Evolutionary conservation across 257 asterid species (phyloP), one percentile per base, ranked within the genome.

Genomic region (Fraxinus quadrangulata): DNA sequence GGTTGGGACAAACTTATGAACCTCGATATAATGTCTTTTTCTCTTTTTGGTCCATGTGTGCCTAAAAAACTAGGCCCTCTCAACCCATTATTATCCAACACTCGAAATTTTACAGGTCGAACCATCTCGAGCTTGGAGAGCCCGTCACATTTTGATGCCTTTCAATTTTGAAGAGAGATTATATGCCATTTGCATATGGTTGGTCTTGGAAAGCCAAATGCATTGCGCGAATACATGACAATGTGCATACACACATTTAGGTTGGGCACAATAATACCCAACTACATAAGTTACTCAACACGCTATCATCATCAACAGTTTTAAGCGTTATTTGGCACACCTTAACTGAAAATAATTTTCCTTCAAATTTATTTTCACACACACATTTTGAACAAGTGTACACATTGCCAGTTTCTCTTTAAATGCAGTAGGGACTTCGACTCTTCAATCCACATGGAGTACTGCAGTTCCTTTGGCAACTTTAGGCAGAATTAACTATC

Each of bases 351-450:
- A 42, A 12, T 42, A 4, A 6, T 42, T 12, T 42, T 11, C 16
- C 16, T 5, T 12, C 51, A 42, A 11, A 42, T 42, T 42, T 3
- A 42, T 42, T 42, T 42, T 42, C 17, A 11, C 3, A 42, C 49
- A 0, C 47, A 40, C 3, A 40, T 40, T 40, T 40, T 10, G 47
- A 40, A 40, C 47, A 9, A 56, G 4, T n/a, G 66, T 56, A 56
- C 30, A n/a, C 66, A 56, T n/a, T 9, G 17, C 34, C 69, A 14
- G 19, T 63, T 63, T 63, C 36, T 26, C 69, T 63, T 63, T 26
- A 26, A 59, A 63, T 63, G 69, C 33, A 26, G 36, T 26, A 63
- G 33, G 69, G 69, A 63, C 69, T 63, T 63, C 69, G 12, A 63
- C 67, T 59, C 30, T 59, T 21, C 67, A 59, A 63, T 11, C 34